Evolutionary conservation across 306 rosid genomes (phyloP).

Genomic region (Vigna hirtella): DNA sequence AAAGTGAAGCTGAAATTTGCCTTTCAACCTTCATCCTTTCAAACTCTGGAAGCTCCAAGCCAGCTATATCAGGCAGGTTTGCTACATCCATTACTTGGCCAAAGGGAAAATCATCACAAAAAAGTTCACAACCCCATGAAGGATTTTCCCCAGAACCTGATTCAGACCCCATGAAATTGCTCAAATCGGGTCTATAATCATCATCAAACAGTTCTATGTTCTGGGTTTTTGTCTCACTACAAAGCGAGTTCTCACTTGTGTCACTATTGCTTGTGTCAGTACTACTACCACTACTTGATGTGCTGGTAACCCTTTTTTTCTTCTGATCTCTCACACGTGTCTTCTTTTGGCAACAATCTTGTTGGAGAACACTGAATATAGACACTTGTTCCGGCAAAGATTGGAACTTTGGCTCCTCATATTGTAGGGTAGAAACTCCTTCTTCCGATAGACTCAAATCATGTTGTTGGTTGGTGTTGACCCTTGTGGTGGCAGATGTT

Average conservation of each 20-base stretch:
- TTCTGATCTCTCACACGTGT: background rate
- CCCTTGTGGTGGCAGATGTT: slow-evolving; percentile 16
- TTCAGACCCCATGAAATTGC: slow-evolving; percentile 55
- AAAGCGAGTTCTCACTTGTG: slow-evolving; percentile 26
- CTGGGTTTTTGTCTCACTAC: slow-evolving; percentile 25
- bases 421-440: background rate
- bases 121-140: slow-evolving; percentile 52
- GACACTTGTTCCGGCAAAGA: background rate
- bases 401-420: background rate
- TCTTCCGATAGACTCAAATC: background rate
- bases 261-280: slow-evolving; percentile 20
- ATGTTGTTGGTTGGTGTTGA: background rate
- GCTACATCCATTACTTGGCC: slow-evolving; percentile 56
- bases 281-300: background rate
- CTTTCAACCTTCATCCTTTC: slow-evolving; percentile 90
- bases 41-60: slow-evolving; percentile 57
- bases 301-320: slow-evolving; percentile 11
- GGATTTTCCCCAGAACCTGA: slow-evolving; percentile 31
- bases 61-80: slow-evolving; percentile 44
- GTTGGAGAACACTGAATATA: background rate
- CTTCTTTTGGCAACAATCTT: background rate
- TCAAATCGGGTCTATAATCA: slow-evolving; percentile 77
- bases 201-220: slow-evolving; percentile 50
- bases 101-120: slow-evolving; percentile 53
- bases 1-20: slow-evolving; percentile 83